Conservation (phyloP, 164 flowering plant species). For the Santalum album region DNA sequence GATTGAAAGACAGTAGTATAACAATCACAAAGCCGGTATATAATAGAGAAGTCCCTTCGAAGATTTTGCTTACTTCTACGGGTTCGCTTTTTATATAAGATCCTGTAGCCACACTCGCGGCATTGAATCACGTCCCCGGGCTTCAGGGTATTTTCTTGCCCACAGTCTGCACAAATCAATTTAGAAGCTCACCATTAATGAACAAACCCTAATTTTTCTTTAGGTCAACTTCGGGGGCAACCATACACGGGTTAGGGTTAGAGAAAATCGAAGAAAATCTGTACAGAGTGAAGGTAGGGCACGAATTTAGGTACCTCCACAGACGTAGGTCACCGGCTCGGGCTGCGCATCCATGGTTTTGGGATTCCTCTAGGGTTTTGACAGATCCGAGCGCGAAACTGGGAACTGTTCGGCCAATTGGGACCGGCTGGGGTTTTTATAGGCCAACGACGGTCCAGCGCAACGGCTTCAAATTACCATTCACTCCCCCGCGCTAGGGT, state of each 20-base stretch:
- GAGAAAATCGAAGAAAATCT: background rate
- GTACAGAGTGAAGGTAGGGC: no score
- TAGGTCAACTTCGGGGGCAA: no score
- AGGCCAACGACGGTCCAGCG: no score
- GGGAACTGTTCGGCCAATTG: no score
- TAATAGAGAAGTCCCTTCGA: background rate
- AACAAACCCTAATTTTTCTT: no score
- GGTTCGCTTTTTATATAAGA: slow-evolving; percentile 91
- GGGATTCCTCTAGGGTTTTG: no score
- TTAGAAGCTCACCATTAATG: background rate
- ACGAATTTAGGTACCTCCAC: slow-evolving; percentile 48
- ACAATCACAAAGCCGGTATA: background rate
- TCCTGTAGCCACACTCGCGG: slow-evolving; percentile 91
- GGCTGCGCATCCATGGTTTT: slow-evolving; percentile 71
- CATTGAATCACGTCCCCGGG: slow-evolving; percentile 90
- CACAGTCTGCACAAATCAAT: slow-evolving; percentile 53
- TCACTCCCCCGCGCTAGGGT: no score
- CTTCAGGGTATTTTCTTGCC: slow-evolving; percentile 78
- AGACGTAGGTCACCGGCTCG: slow-evolving; percentile 77
- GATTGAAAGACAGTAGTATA: background rate
- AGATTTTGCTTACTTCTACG: slow-evolving; percentile 52
- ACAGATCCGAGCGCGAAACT: no score
- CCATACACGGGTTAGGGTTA: background rate
- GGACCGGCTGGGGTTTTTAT: no score
- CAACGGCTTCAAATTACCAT: no score